Evolutionary conservation across 2,329 filamentous ascomycete species (phyloP), one percentile per base, ranked within the genome.

Genomic region (Conoideocrella luteorostrata): DNA sequence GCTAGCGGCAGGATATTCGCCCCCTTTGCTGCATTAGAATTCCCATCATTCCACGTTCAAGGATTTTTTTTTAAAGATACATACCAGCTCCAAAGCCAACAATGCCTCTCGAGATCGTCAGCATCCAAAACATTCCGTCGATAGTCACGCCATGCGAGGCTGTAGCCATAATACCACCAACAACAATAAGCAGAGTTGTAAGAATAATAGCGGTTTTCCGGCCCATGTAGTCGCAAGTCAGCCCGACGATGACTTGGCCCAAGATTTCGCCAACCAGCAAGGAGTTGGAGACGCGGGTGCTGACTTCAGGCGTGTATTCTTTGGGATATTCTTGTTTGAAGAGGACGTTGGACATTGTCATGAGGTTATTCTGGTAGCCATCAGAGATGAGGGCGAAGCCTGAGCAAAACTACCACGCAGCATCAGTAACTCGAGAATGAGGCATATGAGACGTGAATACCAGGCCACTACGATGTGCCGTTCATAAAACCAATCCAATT

Each of bases 81-180:
- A 22, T 41, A 47, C 50, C 58, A 10, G 67, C 63, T 45, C 72
- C 71, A 23, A 75, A 71, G 5, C 72, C 70, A 28, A 70, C 66
- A 26, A 73, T 62, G 5, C 72, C 72, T 33, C 72, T 64, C 5
- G 70, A 64, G 15, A 75, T 56, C 0, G 68, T 72, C 61, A 75
- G 59, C 65, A 74, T 74, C 70, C 71, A 74, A 44, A 73, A 70
- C 69, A 76, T 74, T 45, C 68, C 69, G 15, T 67, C 47, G 24
- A 68, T 64, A 2, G 70, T 74, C 5, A 58, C 50, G 9, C 71
- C 71, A 44, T 69, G 58, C 1, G 68, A 61, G 2, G 70, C 71
- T 7, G 67, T 70, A 2, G 71, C 69, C 15, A 74, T 47, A 21
- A 74, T 70, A 9, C 50, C 67, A 9, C 70, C 69, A 22, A 73